Evolutionary conservation across 345 rosid genomes (phyloP), one percentile per base, ranked within the genome.

Genomic region (Dipteronia sinensis): DNA sequence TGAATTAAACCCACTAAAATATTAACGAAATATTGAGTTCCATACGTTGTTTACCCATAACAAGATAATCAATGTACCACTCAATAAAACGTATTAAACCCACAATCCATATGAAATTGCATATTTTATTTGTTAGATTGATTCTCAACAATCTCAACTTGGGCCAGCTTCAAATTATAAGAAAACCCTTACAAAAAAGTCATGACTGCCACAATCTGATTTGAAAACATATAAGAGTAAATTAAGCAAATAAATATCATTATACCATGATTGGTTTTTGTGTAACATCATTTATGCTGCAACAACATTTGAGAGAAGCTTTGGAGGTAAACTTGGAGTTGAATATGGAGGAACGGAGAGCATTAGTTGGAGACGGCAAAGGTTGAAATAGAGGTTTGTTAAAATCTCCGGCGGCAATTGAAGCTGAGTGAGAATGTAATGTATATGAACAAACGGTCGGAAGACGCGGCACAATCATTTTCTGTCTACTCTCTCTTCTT

Each of bases 241-340:
- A 61, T 17, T 2, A 44, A 62, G 20, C 3, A n/a, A 49, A 65
- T 31, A 4, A 65, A 49, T n/a, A 29, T 34, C 71, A 46, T 10
- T 49, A 34, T 72, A 85, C 88, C 81, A 80, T 74, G 44, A 70
- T 58, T 59, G 80, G 72, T 64, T 82, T 51, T 53, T 83, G 79
- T 51, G 81, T 64, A 78, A 70, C 64, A 66, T 75, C 77, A 62
- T 79, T 73, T 67, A 81, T 81, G 69, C 25, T 67, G 83, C 85
- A 89, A 67, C 71, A 77, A 78, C 88, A 80, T 68, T 61, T 69
- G 75, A 74, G 55, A 73, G 86, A 77, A 75, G 82, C 74, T 51
- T 34, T 68, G 78, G 76, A 78, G 72, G 83, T 74, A 6, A 76
- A 61, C 29, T 67, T 78, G 78, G 80, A 25, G 22, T 42, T 62